Evolutionary conservation across 495 filamentous ascomycete species (phyloP), one percentile per base, ranked within the genome.

Genomic region (Xylaria curta): DNA sequence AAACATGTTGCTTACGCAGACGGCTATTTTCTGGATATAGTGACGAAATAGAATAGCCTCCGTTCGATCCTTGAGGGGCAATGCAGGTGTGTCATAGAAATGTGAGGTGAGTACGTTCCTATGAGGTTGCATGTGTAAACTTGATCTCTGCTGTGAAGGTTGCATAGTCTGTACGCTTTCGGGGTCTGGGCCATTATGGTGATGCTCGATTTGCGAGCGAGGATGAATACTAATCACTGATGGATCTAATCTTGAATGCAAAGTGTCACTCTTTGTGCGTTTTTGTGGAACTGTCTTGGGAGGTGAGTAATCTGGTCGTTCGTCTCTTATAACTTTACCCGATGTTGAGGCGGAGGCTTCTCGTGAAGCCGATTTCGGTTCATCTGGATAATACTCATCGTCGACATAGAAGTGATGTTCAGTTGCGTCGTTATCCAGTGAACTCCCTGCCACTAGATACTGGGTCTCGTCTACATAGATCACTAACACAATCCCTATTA

Each of bases 21-120:
- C 81, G 12, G 85, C 84, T 58, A 87, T 72, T 54, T 82, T 82
- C 68, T 85, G 79, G 21, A 86, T 82, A 68, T 83, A 87, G 61
- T 86, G 85, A 3, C 82, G 80, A 40, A 86, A 81, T 5, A 87
- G 78, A n/a, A 73, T 24, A 2, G 84, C 85, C 54, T 87, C 81
- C 4, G 73, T 74, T 19, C 75, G 72, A 47, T 80, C 69, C 21
- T 79, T 75, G 0, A 87, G 74, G 13, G 85, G 85, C 73, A 82
- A 81, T 17, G 66, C 51, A 2, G 75, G 63, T 13, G 17, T 40
- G 21, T 69, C 70, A 5, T 54, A 65, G 19, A 75, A 68, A 26
- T 44, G 63, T 4, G 68, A 58, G 19, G 58, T 38, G 36, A 53
- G 15, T 17, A 62, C 10, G 19, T 53, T 68, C 44, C 58, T 40